phyloP scores from a whole-genome alignment of 2,329 filamentous ascomycete genomes.

The Penicillium sp. region DNA sequence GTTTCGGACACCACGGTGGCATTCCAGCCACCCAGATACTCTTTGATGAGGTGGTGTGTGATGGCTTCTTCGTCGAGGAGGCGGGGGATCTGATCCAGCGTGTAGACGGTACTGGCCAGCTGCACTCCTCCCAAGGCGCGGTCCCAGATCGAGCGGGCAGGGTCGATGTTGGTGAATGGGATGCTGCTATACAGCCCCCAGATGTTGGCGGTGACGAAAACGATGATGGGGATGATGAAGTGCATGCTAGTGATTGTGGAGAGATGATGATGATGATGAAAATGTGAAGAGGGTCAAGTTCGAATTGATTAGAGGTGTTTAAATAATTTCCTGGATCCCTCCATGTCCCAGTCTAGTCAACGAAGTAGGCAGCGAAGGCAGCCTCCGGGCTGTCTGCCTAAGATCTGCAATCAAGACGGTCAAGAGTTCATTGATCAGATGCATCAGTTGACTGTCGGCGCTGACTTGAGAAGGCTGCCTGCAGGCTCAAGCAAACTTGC shows the following conservation, averaged over 20 bases:
- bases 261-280: not conserved
- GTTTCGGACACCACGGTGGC: not conserved
- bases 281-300: not conserved
- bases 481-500: not conserved
- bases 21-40: conserved; percentile 2
- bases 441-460: not conserved
- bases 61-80: conserved; percentile 3
- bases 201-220: conserved; percentile 29
- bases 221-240: conserved; percentile 22
- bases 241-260: conserved; percentile 25
- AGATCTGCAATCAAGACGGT: not conserved
- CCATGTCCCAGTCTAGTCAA: not conserved
- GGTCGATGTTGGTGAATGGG: conserved; percentile 29
- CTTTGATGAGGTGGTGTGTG: not conserved
- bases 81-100: conserved; percentile 7
- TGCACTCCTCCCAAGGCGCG: conserved; percentile 31
- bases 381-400: not conserved
- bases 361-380: conserved; percentile 1
- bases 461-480: conserved; percentile 2
- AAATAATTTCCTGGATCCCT: not conserved
- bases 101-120: conserved; percentile 27
- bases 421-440: conserved; percentile 3
- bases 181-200: conserved; percentile 30
- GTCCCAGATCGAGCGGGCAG: conserved; percentile 24
- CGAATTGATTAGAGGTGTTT: not conserved